These are phyloP conservation scores for Amyloporia xantha DNA, from an alignment of 768 basidiomycete species.

Conservation along the genomic window DNA sequence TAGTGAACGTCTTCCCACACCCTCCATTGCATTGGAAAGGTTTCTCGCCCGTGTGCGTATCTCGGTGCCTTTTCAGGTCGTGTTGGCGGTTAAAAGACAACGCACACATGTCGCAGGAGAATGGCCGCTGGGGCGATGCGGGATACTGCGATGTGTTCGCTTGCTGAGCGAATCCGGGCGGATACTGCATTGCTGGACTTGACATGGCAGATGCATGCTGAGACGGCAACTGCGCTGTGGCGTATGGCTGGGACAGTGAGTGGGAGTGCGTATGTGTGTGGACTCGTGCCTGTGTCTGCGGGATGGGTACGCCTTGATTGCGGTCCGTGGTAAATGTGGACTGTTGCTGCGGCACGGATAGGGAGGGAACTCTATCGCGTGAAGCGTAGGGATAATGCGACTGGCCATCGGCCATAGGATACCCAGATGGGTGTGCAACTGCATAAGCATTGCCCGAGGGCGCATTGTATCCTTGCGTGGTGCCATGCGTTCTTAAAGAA, in stretches of 20 bases:
- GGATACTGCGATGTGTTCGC: conserved; percentile 26
- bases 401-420: conserved; percentile 6
- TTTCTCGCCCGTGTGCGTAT: conserved; percentile 82
- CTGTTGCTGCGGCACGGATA: conserved; percentile 13
- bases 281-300: background rate
- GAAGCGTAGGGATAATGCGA: conserved; percentile 14
- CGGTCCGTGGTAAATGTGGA: conserved; percentile 11
- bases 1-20: conserved; percentile 82
- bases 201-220: conserved; percentile 14
- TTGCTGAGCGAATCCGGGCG: conserved; percentile 15
- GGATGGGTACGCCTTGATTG: conserved; percentile 6
- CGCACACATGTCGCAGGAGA: conserved; percentile 51
- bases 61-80: conserved; percentile 77
- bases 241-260: conserved; percentile 16
- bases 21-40: conserved; percentile 79
- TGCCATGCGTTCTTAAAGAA: conserved; percentile 9
- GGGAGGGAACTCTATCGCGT: conserved; percentile 13
- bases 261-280: conserved; percentile 11
- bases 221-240: conserved; percentile 16
- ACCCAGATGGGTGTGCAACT: conserved; percentile 11
- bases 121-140: conserved; percentile 33
- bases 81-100: conserved; percentile 83
- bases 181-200: conserved; percentile 13
- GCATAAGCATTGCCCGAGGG: conserved; percentile 8
- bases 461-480: conserved; percentile 7